Evolutionary conservation across 1,284 basidiomycete genomes (phyloP), one percentile per base, ranked within the genome.

Genomic region (Rhodotorula sp.): DNA sequence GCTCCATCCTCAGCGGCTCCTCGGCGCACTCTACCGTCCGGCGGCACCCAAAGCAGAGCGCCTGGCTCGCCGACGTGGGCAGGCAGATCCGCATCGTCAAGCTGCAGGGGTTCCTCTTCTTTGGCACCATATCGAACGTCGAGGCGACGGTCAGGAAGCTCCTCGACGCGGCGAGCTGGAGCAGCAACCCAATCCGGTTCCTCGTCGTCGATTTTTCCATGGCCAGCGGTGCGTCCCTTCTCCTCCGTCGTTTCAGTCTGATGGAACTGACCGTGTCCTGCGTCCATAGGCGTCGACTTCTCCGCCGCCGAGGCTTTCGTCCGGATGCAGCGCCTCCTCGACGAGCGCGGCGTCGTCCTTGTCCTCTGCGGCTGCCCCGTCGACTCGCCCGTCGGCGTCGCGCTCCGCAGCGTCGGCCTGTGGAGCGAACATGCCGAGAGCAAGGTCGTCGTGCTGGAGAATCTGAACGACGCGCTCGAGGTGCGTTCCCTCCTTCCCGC

Each of bases 231-330:
- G 13, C 51, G 70, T 46, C n/a, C 8, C 27, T 22, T 15, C 32
- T 5, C 32, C 39, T 29, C n/a, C 22, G 15, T 27, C 27, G n/a
- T 34, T 27, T n/a, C 3, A 4, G 7, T 12, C 53, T 19, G 53
- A 21, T 6, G 51, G 6, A 15, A 3, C 41, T 53, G n/a, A 53
- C n/a, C 8, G 29, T 54, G 59, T 53, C 29, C 15, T 2, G 1
- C 5, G 54, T 22, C 3, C 32, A 1, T 61, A 72, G 76, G 94
- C 0, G 89, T 98, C 39, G 96, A 99, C 82, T 91, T 98, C 85
- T 95, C 92, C 0, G 89, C 94, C 0, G 93, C 95, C 3, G 96
- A 99, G 80, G 94, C 95, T 0, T 94, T 98, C 78, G 90, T 97
- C 61, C 87, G 96, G 34, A 87, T 98, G 36, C 94, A 97, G 78